Base-by-base conservation (phyloP, 192 early-diverging fungal species). In the Coemansia sp. region DNA sequence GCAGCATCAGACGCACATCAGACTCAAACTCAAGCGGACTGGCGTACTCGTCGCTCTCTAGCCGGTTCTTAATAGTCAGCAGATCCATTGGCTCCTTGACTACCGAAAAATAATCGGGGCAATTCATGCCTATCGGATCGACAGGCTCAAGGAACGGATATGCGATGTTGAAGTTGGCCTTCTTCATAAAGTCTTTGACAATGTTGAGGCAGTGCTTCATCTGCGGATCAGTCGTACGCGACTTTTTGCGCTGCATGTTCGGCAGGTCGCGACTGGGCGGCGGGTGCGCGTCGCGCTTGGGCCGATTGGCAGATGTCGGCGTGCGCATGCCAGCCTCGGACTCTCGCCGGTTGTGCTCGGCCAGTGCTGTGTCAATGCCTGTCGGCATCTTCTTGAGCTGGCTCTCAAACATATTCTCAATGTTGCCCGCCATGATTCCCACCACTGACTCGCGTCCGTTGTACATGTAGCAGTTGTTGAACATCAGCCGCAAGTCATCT, bases 31-130 rank as follows among this genome's bases (percentile, higher is more conserved):
- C 89, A 13, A 86, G 83, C 8, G 84, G 72, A 26, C 66, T 68
- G 12, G 65, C 50, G 66, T 96, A 96, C 14, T 82, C 73, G 4
- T 84, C 86, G 39, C 66, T 52, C 45, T 92, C 88, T 6, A 94
- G 76, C 73, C 88, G 88, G 50, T 73, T 69, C 66, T 83, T 78
- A 12, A 96, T 88, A 0, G 94, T 96, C 23, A 84, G 81, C 39
- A 96, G 66, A 68, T 96, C 94, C 92, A 96, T 96, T 8, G 94
- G 94, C 57, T 89, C 62, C 59, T 91, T 94, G 76, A 96, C 84
- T 23, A 98, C 84, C 3, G 76, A 78, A 26, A 86, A 85, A 80
- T 99, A 99, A 58, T 88, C 86, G 14, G 95, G 96, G 48, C 98
- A 92, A 56, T 85, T 84, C 61, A 97, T 82, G 3, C 84, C 85